phyloP scores from a whole-genome alignment of 1,284 basidiomycete species.

The Golubevia sp. region DNA sequence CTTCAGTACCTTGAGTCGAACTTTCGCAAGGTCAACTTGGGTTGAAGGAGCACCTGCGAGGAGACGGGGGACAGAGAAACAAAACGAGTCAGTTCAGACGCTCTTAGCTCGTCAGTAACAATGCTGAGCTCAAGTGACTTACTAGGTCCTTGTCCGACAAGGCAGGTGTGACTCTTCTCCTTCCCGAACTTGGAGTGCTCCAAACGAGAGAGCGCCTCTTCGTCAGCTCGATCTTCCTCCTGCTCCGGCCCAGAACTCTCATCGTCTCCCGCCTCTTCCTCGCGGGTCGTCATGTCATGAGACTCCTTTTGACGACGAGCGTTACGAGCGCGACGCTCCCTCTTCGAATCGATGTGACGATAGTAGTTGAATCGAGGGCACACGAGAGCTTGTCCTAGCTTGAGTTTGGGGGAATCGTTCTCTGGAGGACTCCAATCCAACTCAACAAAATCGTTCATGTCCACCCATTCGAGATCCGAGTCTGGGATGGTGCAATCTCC shows the following conservation, averaged over 20 bases:
- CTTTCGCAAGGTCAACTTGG: slow-evolving; percentile 72
- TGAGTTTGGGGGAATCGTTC: slow-evolving; percentile 69
- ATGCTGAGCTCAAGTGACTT: background rate
- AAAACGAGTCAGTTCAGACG: slow-evolving; percentile 4
- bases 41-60: slow-evolving; percentile 70
- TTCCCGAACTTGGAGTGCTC: slow-evolving; percentile 77
- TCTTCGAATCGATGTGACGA: slow-evolving; percentile 65
- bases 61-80: background rate
- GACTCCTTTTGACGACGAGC: slow-evolving; percentile 50
- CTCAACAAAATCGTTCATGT: slow-evolving; percentile 83
- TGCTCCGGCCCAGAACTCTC: slow-evolving; percentile 11
- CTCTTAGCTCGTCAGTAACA: background rate
- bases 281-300: no score
- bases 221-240: background rate
- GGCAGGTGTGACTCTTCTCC: slow-evolving; percentile 83
- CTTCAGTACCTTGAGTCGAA: slow-evolving; percentile 63
- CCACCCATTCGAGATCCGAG: slow-evolving; percentile 70
- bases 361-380: slow-evolving; percentile 84
- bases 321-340: slow-evolving; percentile 55
- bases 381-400: slow-evolving; percentile 73
- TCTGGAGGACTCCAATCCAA: slow-evolving; percentile 70
- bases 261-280: slow-evolving; percentile 39
- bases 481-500: slow-evolving; percentile 19
- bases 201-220: background rate
- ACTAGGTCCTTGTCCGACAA: slow-evolving; percentile 60